Percentiles rank a stretch among this genome's conserved stretches.
These are phyloP conservation scores for Blastocystis hominis DNA, from an alignment of 352 stramenopile genomes.

Conservation along the genomic window DNA sequence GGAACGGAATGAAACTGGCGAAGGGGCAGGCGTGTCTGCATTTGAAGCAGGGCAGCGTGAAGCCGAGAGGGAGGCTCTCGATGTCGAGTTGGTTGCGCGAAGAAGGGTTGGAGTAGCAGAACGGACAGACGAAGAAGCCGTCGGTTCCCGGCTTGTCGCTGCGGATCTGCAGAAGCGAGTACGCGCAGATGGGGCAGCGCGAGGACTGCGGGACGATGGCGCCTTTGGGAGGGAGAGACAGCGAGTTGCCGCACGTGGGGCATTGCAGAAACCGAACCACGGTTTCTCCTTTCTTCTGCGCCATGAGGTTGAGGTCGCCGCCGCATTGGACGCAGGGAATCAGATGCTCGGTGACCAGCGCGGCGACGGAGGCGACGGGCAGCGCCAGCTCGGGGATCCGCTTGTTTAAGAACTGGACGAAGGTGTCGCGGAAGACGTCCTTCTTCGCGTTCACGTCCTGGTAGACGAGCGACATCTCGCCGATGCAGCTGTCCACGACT, in stretches of 20 bases:
- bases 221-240: constrained; percentile 58
- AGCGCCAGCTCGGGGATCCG: constrained; percentile 66
- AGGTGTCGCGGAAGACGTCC: constrained; percentile 76
- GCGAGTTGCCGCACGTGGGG: constrained; percentile 38
- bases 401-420: constrained; percentile 71
- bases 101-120: constrained; percentile 61
- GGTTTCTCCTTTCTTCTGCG: constrained; percentile 57
- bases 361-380: neutral
- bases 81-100: neutral
- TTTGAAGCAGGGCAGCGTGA: constrained; percentile 57
- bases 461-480: constrained; percentile 70
- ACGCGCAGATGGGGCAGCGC: constrained; percentile 61
- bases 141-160: neutral
- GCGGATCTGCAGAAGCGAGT: constrained; percentile 60
- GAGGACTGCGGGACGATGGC: neutral
- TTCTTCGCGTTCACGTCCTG: constrained; percentile 66
- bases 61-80: constrained; percentile 20
- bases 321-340: constrained; percentile 59
- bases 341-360: neutral
- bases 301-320: constrained; percentile 57
- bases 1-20: neutral
- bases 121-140: constrained; percentile 60
- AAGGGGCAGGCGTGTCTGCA: constrained; percentile 55
- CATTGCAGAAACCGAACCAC: constrained; percentile 64
- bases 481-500: constrained; percentile 73